Evolutionary conservation across 257 asterid genomes (phyloP).

Genomic region (Paulownia fortunei): DNA sequence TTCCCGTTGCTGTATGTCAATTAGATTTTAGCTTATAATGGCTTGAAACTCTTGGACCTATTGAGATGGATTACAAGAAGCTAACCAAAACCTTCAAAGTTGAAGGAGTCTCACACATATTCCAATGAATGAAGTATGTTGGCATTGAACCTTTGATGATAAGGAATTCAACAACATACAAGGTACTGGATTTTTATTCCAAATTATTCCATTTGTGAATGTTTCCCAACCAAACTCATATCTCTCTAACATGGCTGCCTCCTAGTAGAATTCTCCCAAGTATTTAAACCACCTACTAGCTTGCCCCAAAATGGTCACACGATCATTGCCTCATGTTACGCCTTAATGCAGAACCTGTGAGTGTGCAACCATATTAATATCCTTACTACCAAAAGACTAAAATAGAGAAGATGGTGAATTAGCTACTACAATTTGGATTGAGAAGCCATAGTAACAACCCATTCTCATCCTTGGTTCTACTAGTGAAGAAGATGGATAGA

Average conservation of each 20-base stretch:
- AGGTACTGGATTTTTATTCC: slow-evolving; percentile 7
- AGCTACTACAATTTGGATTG: background rate
- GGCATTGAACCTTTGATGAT: background rate
- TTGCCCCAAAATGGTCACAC: background rate
- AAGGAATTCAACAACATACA: background rate
- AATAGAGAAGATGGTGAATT: background rate
- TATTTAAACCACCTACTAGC: background rate
- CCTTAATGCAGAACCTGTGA: background rate
- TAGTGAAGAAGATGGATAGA: background rate
- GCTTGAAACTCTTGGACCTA: background rate
- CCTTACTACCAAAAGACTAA: background rate
- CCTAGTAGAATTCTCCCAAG: background rate
- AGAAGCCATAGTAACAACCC: slow-evolving; percentile 12
- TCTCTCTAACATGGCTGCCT: no score
- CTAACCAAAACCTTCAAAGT: background rate
- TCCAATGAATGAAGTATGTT: background rate
- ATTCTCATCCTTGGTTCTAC: background rate
- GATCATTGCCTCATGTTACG: background rate
- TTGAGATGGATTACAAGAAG: background rate
- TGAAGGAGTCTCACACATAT: background rate
- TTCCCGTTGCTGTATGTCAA: slow-evolving; percentile 1
- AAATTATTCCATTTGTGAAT: no score
- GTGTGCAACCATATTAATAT: slow-evolving; percentile 3
- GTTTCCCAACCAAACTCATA: no score
- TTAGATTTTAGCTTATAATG: background rate